Conservation (phyloP, 1,139 yeast genomes). For the Hyphopichia fennica region DNA sequence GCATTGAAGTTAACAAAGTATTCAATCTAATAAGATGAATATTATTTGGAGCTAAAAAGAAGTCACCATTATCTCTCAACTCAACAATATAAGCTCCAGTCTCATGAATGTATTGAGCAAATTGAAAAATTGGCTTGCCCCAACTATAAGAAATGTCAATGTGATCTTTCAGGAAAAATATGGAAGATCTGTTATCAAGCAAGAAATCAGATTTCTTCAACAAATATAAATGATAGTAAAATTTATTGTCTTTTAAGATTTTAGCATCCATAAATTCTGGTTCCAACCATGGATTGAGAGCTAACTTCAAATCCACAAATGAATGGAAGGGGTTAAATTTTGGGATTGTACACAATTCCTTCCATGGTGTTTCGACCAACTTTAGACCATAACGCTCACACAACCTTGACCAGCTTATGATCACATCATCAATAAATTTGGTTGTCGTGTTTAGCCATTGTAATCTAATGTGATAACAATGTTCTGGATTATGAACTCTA, state of each 20-base stretch:
- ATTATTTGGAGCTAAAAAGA: constrained; percentile 80
- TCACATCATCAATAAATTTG: constrained; percentile 83
- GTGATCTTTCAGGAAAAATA: constrained; percentile 52
- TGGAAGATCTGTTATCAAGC: constrained; percentile 78
- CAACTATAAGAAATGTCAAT: constrained; percentile 76
- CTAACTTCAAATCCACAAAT: constrained; percentile 64
- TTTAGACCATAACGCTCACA: constrained; percentile 86
- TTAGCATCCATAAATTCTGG: constrained; percentile 53
- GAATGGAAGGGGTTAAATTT: constrained; percentile 84
- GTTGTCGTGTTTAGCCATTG: constrained; percentile 95
- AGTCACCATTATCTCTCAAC: constrained; percentile 74
- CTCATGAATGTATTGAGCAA: constrained; percentile 85
- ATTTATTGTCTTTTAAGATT: constrained; percentile 46
- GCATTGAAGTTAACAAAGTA: constrained; percentile 23
- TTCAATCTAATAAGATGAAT: constrained; percentile 68
- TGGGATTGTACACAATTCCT: constrained; percentile 78
- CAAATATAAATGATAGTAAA: constrained; percentile 63
- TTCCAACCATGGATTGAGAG: constrained; percentile 67
- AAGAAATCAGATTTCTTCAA: constrained; percentile 71
- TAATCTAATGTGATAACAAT: constrained; percentile 85
- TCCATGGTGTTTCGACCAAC: constrained; percentile 92
- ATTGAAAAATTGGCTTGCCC: constrained; percentile 84
- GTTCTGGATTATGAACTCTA: constrained; percentile 90
- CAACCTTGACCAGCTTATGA: constrained; percentile 74
- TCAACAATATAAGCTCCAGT: constrained; percentile 92